Base-by-base conservation (phyloP, 208 protist species). In the Trypanosoma boissoni region DNA sequence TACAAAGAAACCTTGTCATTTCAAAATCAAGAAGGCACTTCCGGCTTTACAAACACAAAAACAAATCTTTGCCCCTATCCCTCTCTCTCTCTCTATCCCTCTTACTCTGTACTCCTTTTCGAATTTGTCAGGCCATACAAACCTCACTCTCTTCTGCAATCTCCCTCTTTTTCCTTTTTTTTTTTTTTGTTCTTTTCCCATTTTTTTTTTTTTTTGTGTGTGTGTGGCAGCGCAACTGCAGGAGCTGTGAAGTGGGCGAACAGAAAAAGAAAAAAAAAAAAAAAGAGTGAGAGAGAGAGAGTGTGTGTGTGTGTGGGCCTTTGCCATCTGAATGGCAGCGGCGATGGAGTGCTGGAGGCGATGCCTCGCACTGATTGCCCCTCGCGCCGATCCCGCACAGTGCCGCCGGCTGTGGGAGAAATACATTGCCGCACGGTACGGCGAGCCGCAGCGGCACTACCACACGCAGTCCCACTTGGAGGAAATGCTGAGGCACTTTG, bases 391-490 rank as follows among this genome's bases (percentile, higher is more conserved):
- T 24, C 12, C 44, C 10, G 6, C 44, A 14, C 44, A 6, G 14
- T 50, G 6, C 14, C 9, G 8, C 9, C 21, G 64, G 28, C 29
- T 78, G 23, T 80, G 50, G 51, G 27, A 52, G 20, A 42, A 64
- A 32, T 86, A 72, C 58, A 81, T 87, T 43, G 0, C 21, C 3
- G 9, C 52, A 3, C 83, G 75, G 27, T 93, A 93, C 67, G 57
- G 36, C 0, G 79, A 88, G 71, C 69, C 77, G 29, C 71, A 85
- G 58, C 73, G 81, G 2, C 63, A 86, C 63, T 89, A 92, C 64
- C 81, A 92, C 72, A 92, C 74, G 14, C 55, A 88, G 39, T 45
- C 56, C 3, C 85, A 92, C 52, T 53, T 89, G 21, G 74, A 83
- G 50, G 72, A 74, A 41, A 84, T 88, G 78, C 37, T 92, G 16